These are phyloP conservation scores for Capillidium heterosporum DNA, from an alignment of 371 early-diverging fungal genomes.

Conservation along the genomic window DNA sequence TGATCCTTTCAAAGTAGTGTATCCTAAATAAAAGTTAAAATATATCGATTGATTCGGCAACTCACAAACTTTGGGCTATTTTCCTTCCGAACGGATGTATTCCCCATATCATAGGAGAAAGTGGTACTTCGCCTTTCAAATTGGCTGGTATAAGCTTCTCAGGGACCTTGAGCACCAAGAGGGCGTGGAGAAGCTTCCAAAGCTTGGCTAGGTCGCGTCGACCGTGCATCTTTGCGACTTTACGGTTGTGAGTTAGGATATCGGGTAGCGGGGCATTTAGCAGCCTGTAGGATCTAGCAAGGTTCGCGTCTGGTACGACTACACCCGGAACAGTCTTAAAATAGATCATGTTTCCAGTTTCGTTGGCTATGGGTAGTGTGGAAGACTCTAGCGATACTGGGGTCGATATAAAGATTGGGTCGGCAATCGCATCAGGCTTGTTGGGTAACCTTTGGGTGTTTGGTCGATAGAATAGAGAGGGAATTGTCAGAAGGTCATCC, in stretches of 20 bases:
- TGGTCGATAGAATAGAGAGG: slow-evolving; percentile 6
- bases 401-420: no score
- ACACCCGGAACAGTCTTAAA: not conserved
- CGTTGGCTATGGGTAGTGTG: no score
- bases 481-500: slow-evolving; percentile 6
- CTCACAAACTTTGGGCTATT: slow-evolving; percentile 38
- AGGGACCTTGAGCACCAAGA: not conserved
- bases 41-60: slow-evolving; percentile 1
- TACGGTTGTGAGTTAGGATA: not conserved
- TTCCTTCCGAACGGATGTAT: slow-evolving; percentile 48
- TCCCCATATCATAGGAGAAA: slow-evolving; percentile 26
- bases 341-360: not conserved
- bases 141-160: not conserved
- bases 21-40: slow-evolving; percentile 21
- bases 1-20: slow-evolving; percentile 34
- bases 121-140: not conserved
- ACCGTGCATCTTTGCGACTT: slow-evolving; percentile 11
- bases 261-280: not conserved
- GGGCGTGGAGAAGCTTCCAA: slow-evolving; percentile 3
- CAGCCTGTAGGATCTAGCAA: not conserved
- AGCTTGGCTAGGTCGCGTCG: slow-evolving; percentile 15
- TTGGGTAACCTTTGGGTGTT: not conserved
- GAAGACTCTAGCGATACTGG: no score
- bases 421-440: no score
- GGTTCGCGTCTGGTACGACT: not conserved